These are phyloP conservation scores for Schizophyllum amplum DNA, from an alignment of 1,284 basidiomycete genomes.

Conservation along the genomic window DNA sequence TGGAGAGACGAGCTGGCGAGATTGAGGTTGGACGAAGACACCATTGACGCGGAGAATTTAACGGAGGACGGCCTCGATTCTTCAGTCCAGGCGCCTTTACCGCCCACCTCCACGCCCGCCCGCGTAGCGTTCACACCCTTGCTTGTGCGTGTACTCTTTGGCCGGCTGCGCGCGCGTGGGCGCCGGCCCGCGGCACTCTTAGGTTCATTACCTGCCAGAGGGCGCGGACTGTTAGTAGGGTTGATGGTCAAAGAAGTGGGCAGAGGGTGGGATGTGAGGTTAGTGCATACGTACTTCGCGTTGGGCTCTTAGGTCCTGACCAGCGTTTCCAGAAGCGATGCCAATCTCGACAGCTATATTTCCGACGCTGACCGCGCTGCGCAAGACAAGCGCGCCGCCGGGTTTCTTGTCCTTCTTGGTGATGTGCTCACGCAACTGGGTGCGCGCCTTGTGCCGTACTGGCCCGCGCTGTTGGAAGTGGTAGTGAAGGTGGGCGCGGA, in stretches of 20 bases:
- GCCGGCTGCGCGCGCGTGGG: conserved; percentile 77
- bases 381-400: conserved; percentile 20
- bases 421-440: conserved; percentile 80
- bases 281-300: too few relatives aligned
- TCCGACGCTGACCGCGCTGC: too few relatives aligned
- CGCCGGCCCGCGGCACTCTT: conserved; percentile 75
- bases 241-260: conserved; percentile 72
- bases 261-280: not conserved
- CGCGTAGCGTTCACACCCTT: too few relatives aligned
- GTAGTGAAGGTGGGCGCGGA: conserved; percentile 58
- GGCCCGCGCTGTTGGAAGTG: conserved; percentile 67
- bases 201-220: conserved; percentile 36
- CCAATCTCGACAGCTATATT: too few relatives aligned
- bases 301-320: not conserved
- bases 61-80: conserved; percentile 60
- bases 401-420: conserved; percentile 79
- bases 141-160: conserved; percentile 66
- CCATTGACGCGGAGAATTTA: conserved; percentile 33
- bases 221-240: conserved; percentile 67
- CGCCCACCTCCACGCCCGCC: too few relatives aligned
- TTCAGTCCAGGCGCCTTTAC: conserved; percentile 30
- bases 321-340: conserved; percentile 22
- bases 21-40: conserved; percentile 54
- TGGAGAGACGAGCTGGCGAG: conserved; percentile 86
- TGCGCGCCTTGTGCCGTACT: conserved; percentile 56